Percentiles rank a stretch among this genome's conserved stretches.
These are phyloP conservation scores for Proliferodiscus dingleyae DNA, from an alignment of 2,329 filamentous ascomycete genomes.

Conservation along the genomic window DNA sequence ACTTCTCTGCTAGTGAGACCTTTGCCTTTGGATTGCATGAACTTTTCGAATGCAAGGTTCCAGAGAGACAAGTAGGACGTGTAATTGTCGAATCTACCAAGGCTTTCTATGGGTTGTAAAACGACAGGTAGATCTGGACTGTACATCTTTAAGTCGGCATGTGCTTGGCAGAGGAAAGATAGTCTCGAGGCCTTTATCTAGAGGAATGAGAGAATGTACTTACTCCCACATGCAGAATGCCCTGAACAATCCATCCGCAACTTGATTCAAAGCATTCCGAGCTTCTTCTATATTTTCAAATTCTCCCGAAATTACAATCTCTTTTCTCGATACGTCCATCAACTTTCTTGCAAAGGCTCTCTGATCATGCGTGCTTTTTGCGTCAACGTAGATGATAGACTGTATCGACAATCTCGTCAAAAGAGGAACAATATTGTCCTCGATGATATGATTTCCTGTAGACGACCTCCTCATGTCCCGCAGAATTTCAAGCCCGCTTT, in stretches of 20 bases:
- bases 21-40: conserved; percentile 20
- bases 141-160: conserved; percentile 3
- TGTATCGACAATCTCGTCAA: conserved; percentile 26
- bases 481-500: conserved; percentile 28
- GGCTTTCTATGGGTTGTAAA: conserved; percentile 14
- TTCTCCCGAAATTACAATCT: conserved; percentile 13
- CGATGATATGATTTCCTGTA: conserved; percentile 17
- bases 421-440: conserved; percentile 22
- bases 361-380: conserved; percentile 14
- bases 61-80: conserved; percentile 14
- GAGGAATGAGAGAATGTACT: conserved; percentile 7
- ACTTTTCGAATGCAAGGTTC: conserved; percentile 25
- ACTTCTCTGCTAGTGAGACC: conserved; percentile 22
- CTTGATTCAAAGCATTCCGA: conserved; percentile 19
- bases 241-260: conserved; percentile 24
- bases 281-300: conserved; percentile 24
- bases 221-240: conserved; percentile 14
- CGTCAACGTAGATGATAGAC: conserved; percentile 27
- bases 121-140: conserved; percentile 14
- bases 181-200: conserved; percentile 10
- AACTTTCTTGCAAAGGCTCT: conserved; percentile 17
- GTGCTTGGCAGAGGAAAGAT: conserved; percentile 8
- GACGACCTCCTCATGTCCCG: conserved; percentile 14
- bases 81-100: conserved; percentile 14
- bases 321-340: conserved; percentile 8